A percentile compares a stretch with the other conserved stretches of the same genome.
phyloP scores from a whole-genome alignment of 2,329 filamentous ascomycete genomes.

The Colletotrichum sp. region DNA sequence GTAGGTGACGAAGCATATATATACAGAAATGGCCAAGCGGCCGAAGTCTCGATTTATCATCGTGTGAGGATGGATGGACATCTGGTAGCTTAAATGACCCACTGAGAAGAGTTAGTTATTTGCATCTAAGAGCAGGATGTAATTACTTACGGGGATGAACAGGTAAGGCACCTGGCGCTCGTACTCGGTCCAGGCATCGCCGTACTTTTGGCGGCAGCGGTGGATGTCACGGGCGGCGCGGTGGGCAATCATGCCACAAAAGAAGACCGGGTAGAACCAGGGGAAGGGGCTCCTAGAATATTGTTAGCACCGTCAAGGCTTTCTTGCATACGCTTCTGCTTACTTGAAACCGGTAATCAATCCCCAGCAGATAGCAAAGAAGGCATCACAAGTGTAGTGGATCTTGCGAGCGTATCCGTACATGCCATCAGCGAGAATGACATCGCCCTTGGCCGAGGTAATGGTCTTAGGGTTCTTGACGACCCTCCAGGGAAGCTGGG shows the following conservation, averaged over 20 bases:
- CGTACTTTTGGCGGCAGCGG: constrained; percentile 79
- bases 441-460: constrained; percentile 73
- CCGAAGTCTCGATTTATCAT: not conserved
- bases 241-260: constrained; percentile 79
- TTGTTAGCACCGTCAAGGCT: not conserved
- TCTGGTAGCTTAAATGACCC: not conserved
- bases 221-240: constrained; percentile 78
- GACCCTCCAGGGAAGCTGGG: constrained; percentile 87
- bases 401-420: constrained; percentile 52
- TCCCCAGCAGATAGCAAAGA: constrained; percentile 79
- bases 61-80: not conserved
- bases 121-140: not conserved
- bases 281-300: constrained; percentile 71
- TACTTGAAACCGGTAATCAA: constrained; percentile 77
- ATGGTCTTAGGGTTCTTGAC: constrained; percentile 83
- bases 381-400: constrained; percentile 82
- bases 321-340: not conserved
- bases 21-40: not conserved
- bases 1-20: not conserved
- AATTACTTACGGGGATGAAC: constrained; percentile 63
- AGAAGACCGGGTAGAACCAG: constrained; percentile 90
- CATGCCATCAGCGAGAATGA: constrained; percentile 85
- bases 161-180: constrained; percentile 80
- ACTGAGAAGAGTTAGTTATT: not conserved
- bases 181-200: constrained; percentile 82